A percentile compares a stretch with the other conserved stretches of the same genome.
Evolutionary conservation across 805 yeast genomes (phyloP).

Genomic region (Candida palmyrensis): DNA sequence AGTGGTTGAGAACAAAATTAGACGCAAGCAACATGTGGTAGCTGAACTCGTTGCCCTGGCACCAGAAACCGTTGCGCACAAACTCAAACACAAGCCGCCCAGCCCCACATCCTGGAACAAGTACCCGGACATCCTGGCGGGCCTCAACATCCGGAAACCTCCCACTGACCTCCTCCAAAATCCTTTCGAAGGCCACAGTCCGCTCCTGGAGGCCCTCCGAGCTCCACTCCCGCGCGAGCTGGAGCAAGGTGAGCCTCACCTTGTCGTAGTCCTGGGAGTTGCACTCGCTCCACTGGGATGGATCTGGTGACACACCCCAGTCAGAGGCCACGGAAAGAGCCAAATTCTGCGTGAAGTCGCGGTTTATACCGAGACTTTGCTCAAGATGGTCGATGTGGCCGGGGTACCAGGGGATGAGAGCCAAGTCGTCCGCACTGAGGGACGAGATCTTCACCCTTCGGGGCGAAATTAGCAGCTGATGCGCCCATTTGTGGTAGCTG

Average conservation of each 20-base stretch:
- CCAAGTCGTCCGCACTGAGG: constrained; percentile 36
- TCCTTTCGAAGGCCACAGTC: constrained; percentile 27
- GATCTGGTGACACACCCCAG: constrained; percentile 45
- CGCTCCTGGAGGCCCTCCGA: constrained; percentile 47
- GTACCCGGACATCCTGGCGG: constrained; percentile 37
- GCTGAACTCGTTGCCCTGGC: constrained; percentile 66
- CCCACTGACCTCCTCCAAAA: constrained; percentile 29
- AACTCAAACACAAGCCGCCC: constrained; percentile 56
- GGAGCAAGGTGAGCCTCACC: constrained; percentile 51
- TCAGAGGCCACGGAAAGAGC: constrained; percentile 39
- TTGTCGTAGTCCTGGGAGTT: constrained; percentile 46
- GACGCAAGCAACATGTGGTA: constrained; percentile 61
- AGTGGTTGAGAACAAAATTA: constrained; percentile 47
- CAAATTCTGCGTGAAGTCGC: constrained; percentile 36
- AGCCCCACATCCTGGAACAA: constrained; percentile 63
- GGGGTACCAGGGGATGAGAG: constrained; percentile 47
- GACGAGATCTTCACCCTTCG: constrained; percentile 19
- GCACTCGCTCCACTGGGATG: constrained; percentile 39
- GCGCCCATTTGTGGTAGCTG: constrained; percentile 27
- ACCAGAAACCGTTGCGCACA: constrained; percentile 49
- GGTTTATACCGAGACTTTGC: constrained; percentile 42
- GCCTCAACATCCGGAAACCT: constrained; percentile 30
- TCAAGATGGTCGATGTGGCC: constrained; percentile 34
- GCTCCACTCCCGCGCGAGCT: constrained; percentile 60
- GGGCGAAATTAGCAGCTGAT: constrained; percentile 28